Evolutionary conservation across 2,329 filamentous ascomycete species (phyloP), one percentile per base, ranked within the genome.

Genomic region (Talaromyces sp.): DNA sequence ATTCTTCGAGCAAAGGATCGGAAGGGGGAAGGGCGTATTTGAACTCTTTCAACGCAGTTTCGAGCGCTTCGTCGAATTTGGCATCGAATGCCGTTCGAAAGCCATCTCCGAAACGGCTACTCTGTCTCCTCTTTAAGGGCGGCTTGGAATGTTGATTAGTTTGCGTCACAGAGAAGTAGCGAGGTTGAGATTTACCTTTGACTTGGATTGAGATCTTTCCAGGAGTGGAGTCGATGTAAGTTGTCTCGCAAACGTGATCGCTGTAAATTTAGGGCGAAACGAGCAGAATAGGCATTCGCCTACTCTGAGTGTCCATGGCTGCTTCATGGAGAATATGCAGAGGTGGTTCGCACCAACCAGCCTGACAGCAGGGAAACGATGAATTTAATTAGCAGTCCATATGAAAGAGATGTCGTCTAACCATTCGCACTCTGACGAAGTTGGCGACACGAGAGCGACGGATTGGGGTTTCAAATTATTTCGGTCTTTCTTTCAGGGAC

Each of bases 211-310:
- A 17, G 56, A 13, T 19, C 22, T 31, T 59, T 27, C 31, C 15
- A 31, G 56, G 6, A 43, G 22, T 15, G 72, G 62, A 6, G 76
- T 74, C 22, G 75, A 77, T 22, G 72, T 68, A 65, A 79, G 78
- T 6, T 68, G 66, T 61, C 76, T 75, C 58, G 67, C 61, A 53
- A 68, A 61, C n/a, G 71, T 68, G 69, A 71, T 36, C 15, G 60
- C 36, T 19, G 53, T 63, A 13, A n/a, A 43, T 34, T 72, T 67
- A 45, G 73, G 69, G 68, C 74, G 75, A 67, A 80, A 77, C 34
- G 75, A 69, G 72, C 79, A 80, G 68, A 80, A 73, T 43, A 81
- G 73, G 75, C 80, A 82, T 71, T 72, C 51, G 71, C 58, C 72
- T 75, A 69, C 73, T 72, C 70, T 68, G 73, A 61, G 70, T 70